phyloP scores from a whole-genome alignment of 768 basidiomycete species.

The Coprinopsis sp. region DNA sequence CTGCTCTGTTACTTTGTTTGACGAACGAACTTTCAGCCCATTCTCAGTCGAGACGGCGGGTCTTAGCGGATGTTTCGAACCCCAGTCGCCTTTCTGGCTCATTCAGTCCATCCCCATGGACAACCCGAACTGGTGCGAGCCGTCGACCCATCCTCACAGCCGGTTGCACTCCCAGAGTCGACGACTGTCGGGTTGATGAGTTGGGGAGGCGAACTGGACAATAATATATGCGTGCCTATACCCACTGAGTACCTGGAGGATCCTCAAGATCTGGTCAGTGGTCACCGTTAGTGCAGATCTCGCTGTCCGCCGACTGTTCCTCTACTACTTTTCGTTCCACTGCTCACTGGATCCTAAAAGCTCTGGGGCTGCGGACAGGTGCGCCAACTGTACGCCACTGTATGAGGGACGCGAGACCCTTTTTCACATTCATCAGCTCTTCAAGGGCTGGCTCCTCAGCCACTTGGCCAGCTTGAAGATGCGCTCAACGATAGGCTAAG shows the following conservation, averaged over 20 bases:
- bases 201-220: slow-evolving; percentile 23
- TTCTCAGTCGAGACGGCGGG: neutral
- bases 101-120: slow-evolving; percentile 17
- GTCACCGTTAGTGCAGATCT: too few species aligned
- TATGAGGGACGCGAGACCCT: too few species aligned
- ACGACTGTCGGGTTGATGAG: slow-evolving; percentile 33
- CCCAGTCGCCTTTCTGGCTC: slow-evolving; percentile 14
- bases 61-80: neutral
- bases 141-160: slow-evolving; percentile 28
- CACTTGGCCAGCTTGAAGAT: too few species aligned
- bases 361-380: too few species aligned
- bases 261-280: slow-evolving; percentile 32
- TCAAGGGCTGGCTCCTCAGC: too few species aligned
- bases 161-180: slow-evolving; percentile 28
- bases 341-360: too few species aligned
- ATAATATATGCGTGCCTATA: slow-evolving; percentile 9
- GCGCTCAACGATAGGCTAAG: too few species aligned
- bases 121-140: slow-evolving; percentile 26
- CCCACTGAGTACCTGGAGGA: slow-evolving; percentile 22
- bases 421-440: too few species aligned
- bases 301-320: too few species aligned
- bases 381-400: too few species aligned
- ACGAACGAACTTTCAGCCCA: neutral
- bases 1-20: neutral
- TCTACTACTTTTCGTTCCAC: too few species aligned